Base-by-base conservation (phyloP, 352 stramenopile genomes). In the Aphanomyces cochlioides region DNA sequence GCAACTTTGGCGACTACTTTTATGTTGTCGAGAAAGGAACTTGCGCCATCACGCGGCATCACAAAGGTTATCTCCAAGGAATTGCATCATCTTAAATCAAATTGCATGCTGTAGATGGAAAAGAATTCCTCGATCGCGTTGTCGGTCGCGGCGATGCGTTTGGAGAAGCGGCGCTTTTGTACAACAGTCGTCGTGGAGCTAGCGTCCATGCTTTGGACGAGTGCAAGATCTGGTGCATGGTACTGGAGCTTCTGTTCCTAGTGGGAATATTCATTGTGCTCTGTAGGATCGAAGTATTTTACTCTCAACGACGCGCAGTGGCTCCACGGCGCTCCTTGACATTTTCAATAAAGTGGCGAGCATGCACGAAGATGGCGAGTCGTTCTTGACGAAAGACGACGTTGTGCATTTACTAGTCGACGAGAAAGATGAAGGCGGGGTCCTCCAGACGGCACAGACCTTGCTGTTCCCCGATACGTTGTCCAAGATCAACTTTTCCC, bases 141-240 rank as follows among this genome's bases (percentile, higher is more conserved):
- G 86, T 95, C 37, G 86, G 86, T 2, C 75, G 77, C 37, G 82
- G 85, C 13, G 77, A 83, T 28, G 92, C 77, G 64, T 99, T 99
- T 77, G 96, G 96, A 7, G 96, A 99, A 83, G 90, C 98, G 12
- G 96, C 96, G 17, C 76, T 99, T 58, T 81, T 99, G 71, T 99
- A 99, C 80, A 97, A 98, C 73, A 97, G 89, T 64, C 93, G 96
- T 40, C 81, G 96, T 17, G 91, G 90, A 1, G 96, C 96, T 3
- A 98, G 95, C 0, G 93, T 98, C 37, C 83, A 79, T 28, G 88
- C 86, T 1, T 68, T 90, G 17, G 84, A 93, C 68, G 78, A 90
- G 72, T 96, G 86, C 47, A 97, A 96, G 66, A 80, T 98, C 8
- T 98, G 96, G 95, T 94, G 85, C 67, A 96, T 98, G 80, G 78